phyloP scores from a whole-genome alignment of 1,284 basidiomycete species.

The Malassezia sympodialis region DNA sequence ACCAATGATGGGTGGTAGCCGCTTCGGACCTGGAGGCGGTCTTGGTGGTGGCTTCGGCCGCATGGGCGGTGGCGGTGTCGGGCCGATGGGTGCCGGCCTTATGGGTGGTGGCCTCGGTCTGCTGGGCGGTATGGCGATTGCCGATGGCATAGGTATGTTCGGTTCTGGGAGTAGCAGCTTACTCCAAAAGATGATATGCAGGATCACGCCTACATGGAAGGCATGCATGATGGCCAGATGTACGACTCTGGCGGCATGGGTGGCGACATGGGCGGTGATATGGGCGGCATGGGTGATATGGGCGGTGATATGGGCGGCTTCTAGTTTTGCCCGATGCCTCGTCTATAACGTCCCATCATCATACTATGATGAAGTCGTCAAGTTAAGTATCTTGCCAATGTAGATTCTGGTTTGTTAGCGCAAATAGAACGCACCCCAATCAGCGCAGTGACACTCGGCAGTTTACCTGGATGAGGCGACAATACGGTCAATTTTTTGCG shows the following conservation, averaged over 20 bases:
- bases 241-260: slow-evolving; percentile 17
- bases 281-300: slow-evolving; percentile 14
- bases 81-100: slow-evolving; percentile 34
- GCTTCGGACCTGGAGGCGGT: slow-evolving; percentile 11
- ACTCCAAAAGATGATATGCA: slow-evolving; percentile 23
- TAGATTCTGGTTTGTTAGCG: slow-evolving; percentile 16
- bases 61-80: slow-evolving; percentile 27
- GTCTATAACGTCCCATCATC: background rate
- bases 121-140: slow-evolving; percentile 16
- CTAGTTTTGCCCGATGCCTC: background rate
- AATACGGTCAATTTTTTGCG: slow-evolving; percentile 42
- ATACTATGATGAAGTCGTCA: background rate
- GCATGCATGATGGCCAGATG: slow-evolving; percentile 32
- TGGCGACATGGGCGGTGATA: slow-evolving; percentile 15
- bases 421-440: slow-evolving; percentile 26
- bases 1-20: slow-evolving; percentile 16
- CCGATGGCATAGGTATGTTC: slow-evolving; percentile 11
- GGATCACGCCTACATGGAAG: slow-evolving; percentile 38
- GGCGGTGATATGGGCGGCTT: slow-evolving; percentile 24
- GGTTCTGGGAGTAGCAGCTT: slow-evolving; percentile 3
- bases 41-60: slow-evolving; percentile 13
- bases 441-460: slow-evolving; percentile 41
- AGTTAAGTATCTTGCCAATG: slow-evolving; percentile 23
- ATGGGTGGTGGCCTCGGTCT: slow-evolving; percentile 28
- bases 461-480: slow-evolving; percentile 31